Conservation (phyloP, 495 filamentous ascomycete species). For the Penicillium taxi region DNA sequence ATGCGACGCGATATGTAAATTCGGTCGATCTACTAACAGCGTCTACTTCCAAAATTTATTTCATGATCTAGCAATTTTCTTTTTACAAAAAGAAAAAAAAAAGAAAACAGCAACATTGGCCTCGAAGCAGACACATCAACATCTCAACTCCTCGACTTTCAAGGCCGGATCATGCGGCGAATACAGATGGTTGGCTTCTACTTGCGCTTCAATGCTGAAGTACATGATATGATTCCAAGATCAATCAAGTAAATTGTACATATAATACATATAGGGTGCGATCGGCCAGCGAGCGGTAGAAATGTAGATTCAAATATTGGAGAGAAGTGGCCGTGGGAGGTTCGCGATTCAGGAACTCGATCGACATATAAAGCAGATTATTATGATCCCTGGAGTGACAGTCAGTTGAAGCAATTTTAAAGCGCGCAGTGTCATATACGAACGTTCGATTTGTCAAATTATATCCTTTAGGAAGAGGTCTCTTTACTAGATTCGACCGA, state of each 20-base stretch:
- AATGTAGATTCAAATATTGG: conserved; percentile 5
- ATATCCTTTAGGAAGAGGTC: not conserved
- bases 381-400: not conserved
- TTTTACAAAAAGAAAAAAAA: too few relatives aligned
- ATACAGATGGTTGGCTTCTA: not conserved
- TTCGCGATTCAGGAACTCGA: not conserved
- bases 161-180: not conserved
- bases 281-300: conserved; percentile 20
- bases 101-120: too few relatives aligned
- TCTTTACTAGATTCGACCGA: too few relatives aligned
- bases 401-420: not conserved
- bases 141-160: conserved; percentile 1
- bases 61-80: too few relatives aligned
- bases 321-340: not conserved
- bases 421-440: not conserved
- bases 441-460: not conserved
- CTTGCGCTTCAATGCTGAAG: conserved; percentile 1
- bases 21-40: not conserved
- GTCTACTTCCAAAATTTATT: too few relatives aligned
- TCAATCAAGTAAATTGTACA: conserved; percentile 19
- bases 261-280: conserved; percentile 19
- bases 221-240: not conserved
- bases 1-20: conserved; percentile 5
- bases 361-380: not conserved
- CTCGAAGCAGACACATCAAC: too few relatives aligned